Conservation (phyloP, 2,329 filamentous ascomycete species). For the Thielaviopsis musarum region DNA sequence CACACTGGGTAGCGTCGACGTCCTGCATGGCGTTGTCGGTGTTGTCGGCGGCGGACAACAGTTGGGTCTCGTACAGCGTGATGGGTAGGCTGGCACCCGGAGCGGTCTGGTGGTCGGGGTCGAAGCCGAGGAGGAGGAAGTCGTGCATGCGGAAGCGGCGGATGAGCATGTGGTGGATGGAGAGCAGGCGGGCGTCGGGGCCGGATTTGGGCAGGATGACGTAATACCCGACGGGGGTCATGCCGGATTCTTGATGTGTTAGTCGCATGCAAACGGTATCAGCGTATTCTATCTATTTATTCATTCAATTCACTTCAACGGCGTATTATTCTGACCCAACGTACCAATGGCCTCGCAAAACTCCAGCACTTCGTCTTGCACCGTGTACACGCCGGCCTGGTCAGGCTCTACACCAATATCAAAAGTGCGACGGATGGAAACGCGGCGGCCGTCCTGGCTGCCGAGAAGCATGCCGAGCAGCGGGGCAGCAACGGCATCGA, state of each 20-base stretch:
- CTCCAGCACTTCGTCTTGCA: background rate
- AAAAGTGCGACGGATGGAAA: slow-evolving; percentile 87
- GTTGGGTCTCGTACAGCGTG: slow-evolving; percentile 66
- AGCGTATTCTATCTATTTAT: no score
- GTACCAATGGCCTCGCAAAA: slow-evolving; percentile 2
- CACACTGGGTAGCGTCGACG: slow-evolving; percentile 39
- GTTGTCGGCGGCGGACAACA: slow-evolving; percentile 48
- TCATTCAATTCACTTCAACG: no score
- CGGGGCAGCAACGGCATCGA: slow-evolving; percentile 18
- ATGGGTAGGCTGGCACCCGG: slow-evolving; percentile 69
- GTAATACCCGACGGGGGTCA: slow-evolving; percentile 88
- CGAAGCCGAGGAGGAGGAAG: slow-evolving; percentile 75
- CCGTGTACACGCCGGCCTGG: slow-evolving; percentile 10
- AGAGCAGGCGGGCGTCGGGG: slow-evolving; percentile 50
- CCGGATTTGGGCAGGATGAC: slow-evolving; percentile 58
- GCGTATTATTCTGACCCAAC: no score
- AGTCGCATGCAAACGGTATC: no score
- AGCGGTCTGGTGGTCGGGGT: slow-evolving; percentile 45
- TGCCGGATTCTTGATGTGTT: slow-evolving; percentile 63
- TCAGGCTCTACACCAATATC: slow-evolving; percentile 51
- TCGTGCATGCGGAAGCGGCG: slow-evolving; percentile 65
- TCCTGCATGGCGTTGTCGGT: slow-evolving; percentile 27
- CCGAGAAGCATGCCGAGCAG: slow-evolving; percentile 80
- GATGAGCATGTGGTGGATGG: slow-evolving; percentile 64
- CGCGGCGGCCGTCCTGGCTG: slow-evolving; percentile 75